Conservation (phyloP, 768 basidiomycete species). For the Antrodiella citrinella region DNA sequence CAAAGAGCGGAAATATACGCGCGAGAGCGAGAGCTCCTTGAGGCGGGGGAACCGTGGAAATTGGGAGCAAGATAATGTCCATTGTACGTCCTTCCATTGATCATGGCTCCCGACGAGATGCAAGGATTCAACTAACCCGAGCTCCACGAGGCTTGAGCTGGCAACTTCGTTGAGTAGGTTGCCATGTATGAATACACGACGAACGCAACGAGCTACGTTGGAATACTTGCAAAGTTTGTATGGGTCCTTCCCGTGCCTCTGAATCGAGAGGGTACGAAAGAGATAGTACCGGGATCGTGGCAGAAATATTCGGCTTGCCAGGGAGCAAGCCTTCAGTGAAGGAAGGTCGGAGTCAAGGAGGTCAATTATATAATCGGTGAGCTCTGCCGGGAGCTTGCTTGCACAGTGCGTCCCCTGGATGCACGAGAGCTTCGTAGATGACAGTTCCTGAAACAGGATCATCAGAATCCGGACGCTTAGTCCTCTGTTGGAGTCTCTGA, state of each 20-base stretch:
- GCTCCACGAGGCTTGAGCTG: slow-evolving; percentile 2
- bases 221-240: slow-evolving; percentile 8
- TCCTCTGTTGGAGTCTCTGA: too few relatives aligned
- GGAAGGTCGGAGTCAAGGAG: slow-evolving; percentile 6
- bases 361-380: slow-evolving; percentile 13
- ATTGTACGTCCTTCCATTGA: background rate
- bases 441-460: too few relatives aligned
- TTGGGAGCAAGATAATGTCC: background rate
- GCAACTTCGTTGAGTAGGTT: slow-evolving; percentile 5
- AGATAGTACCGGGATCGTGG: slow-evolving; percentile 8
- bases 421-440: background rate
- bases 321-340: slow-evolving; percentile 7
- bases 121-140: slow-evolving; percentile 2
- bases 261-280: slow-evolving; percentile 5
- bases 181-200: slow-evolving; percentile 1
- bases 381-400: slow-evolving; percentile 7
- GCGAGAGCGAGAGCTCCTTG: background rate
- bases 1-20: slow-evolving; percentile 4
- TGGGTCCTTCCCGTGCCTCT: slow-evolving; percentile 7
- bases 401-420: background rate
- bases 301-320: slow-evolving; percentile 5
- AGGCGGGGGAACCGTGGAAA: slow-evolving; percentile 5
- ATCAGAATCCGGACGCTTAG: too few relatives aligned
- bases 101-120: slow-evolving; percentile 1
- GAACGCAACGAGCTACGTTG: slow-evolving; percentile 4